phyloP scores from a whole-genome alignment of 768 basidiomycete species.

The Termitomyces sp. region DNA sequence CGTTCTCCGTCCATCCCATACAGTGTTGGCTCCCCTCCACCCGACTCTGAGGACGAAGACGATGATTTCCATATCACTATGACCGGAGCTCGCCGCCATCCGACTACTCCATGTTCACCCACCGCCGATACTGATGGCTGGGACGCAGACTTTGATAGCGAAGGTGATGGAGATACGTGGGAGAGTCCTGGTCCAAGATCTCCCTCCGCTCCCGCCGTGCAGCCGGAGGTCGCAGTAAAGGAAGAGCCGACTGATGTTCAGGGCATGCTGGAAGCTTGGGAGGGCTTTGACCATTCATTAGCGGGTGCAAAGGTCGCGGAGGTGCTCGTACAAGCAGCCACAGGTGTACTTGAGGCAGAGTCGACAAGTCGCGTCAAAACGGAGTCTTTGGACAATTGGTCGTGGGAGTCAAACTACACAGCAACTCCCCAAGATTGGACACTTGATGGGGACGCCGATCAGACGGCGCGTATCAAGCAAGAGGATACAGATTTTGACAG shows the following conservation, averaged over 20 bases:
- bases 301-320: slow-evolving; percentile 39
- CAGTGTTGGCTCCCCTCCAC: slow-evolving; percentile 61
- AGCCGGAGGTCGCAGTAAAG: slow-evolving; percentile 40
- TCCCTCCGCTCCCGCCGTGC: slow-evolving; percentile 45
- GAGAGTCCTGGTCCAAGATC: slow-evolving; percentile 62
- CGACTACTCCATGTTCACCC: slow-evolving; percentile 17
- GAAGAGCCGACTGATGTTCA: slow-evolving; percentile 58
- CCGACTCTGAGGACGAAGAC: slow-evolving; percentile 63
- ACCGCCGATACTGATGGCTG: slow-evolving; percentile 31
- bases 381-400: slow-evolving; percentile 40
- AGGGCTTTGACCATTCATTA: slow-evolving; percentile 45
- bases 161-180: slow-evolving; percentile 57
- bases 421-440: slow-evolving; percentile 21
- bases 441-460: slow-evolving; percentile 22
- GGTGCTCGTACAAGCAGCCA: slow-evolving; percentile 32
- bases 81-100: slow-evolving; percentile 31
- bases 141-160: slow-evolving; percentile 45
- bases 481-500: slow-evolving; percentile 40
- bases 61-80: slow-evolving; percentile 42
- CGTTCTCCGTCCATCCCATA: slow-evolving; percentile 56
- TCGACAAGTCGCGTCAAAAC: slow-evolving; percentile 30
- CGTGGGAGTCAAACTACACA: slow-evolving; percentile 31
- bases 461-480: slow-evolving; percentile 35
- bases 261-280: slow-evolving; percentile 67
- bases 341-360: slow-evolving; percentile 22